Base-by-base conservation (phyloP, 2,329 filamentous ascomycete species). In the Colletotrichum simmondsii region DNA sequence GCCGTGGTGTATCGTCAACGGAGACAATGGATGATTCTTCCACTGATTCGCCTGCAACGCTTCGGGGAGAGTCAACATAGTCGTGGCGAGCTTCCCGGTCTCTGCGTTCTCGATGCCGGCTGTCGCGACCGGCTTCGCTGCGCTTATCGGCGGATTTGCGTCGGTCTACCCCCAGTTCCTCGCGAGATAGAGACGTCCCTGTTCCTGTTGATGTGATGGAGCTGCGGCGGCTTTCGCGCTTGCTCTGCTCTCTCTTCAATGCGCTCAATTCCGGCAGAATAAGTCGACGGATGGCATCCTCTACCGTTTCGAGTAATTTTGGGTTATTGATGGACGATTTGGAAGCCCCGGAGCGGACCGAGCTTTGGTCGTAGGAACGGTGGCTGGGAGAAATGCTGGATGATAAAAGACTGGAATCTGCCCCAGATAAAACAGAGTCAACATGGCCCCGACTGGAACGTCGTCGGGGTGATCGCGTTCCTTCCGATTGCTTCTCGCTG, bases 251-350 rank as follows among this genome's bases (percentile, higher is more conserved):
- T 77, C 95, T 92, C 82, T 98, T 98, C 67, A 99, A 86, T 11
- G 95, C 94, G 77, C 95, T 96, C 57, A 99, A 87, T 82, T 99
- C 96, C 0, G 97, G 97, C 3, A 99, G 85, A 65, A 98, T 97
- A 62, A 98, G 87, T 61, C 95, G 90, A 75, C 95, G 92, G 78
- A 98, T 97, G 16, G 95, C 95, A 83, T 98, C 95, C 83, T 98
- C 95, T 3, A 98, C 95, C 0, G 95, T 97, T 78, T 97, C 94
- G 2, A 98, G 88, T 2, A 98, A 85, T 79, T 95, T 97, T 0
- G 95, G 95, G 78, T 98, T 98, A 83, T 97, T 97, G 80, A 97
- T 94, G 0, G 94, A 96, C 3, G 94, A 94, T 28, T 85, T 83
- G 32, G 89, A 90, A 28, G 82, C 82, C 8, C 83, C 84, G 0